Evolutionary conservation across 1,139 yeast genomes (phyloP), one percentile per base, ranked within the genome.

Genomic region (Blastobotrys malaysiensis): DNA sequence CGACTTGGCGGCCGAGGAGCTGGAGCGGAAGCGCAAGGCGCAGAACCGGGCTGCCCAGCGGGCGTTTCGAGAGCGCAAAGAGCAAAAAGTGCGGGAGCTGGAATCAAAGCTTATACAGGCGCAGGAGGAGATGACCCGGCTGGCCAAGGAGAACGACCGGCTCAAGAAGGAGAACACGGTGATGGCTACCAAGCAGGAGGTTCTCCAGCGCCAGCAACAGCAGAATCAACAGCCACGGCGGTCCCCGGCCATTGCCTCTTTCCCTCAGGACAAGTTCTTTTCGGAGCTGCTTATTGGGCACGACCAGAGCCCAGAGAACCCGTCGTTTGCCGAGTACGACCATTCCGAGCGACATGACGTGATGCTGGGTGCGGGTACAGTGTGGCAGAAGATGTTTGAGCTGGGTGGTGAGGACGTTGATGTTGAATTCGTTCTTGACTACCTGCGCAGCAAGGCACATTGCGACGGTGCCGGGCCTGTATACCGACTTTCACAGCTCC

Each of bases 401-500:
- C 79, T 79, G 73, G 52, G 70, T 73, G 50, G 54, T 9, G 75
- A 75, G 11, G 69, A 61, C 43, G 55, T 84, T 51, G 88, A 87
- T 66, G 74, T 86, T 50, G 72, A 76, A 19, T 73, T 70, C 44
- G 80, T 88, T 1, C 83, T 88, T 83, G 65, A 69, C 19, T 70
- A 69, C 46, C 73, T 88, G 54, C 80, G 76, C 64, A 95, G 93
- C 1, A 68, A 78, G 52, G 95, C 88, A 65, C 76, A 73, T 48
- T 88, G 96, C 64, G 95, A 88, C 66, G 95, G 93, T 1, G 79
- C 74, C 63, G 97, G 96, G 0, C 93, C 96, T 2, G 96, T 95
- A 0, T 88, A 86, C 49, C 59, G 64, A 1, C 51, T 64, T 20
- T 44, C 52, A 1, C 64, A 59, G 36, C 65, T 67, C 20, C 52